Conservation (phyloP, 2,329 filamentous ascomycete species). For the Stemphylium lycopersici region DNA sequence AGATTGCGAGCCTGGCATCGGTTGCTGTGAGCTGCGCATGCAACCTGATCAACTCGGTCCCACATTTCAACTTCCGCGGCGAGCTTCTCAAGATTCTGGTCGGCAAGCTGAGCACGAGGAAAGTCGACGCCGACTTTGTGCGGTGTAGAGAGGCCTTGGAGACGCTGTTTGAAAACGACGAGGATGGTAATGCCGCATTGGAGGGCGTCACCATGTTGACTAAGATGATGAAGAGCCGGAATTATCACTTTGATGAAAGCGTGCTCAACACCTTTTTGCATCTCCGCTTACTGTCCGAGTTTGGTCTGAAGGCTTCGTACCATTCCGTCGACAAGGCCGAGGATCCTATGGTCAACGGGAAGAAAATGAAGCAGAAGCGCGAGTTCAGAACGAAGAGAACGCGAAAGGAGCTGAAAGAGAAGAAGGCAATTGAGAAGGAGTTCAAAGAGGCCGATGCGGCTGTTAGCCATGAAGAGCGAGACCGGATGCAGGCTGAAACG, state of each 20-base stretch:
- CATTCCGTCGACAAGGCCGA: constrained; percentile 71
- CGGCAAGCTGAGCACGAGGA: constrained; percentile 76
- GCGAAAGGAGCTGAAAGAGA: constrained; percentile 82
- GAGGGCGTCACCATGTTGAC: constrained; percentile 84
- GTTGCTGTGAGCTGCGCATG: constrained; percentile 88
- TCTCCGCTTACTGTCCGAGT: constrained; percentile 85
- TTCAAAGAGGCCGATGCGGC: constrained; percentile 90
- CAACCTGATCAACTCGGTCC: constrained; percentile 77
- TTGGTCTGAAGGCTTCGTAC: constrained; percentile 80
- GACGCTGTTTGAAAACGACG: constrained; percentile 81
- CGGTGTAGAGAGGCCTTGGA: constrained; percentile 82
- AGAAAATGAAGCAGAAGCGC: constrained; percentile 74
- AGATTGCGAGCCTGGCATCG: constrained; percentile 61
- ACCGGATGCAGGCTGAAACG: constrained; percentile 93
- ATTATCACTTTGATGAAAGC: constrained; percentile 82
- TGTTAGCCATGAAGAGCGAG: constrained; percentile 89
- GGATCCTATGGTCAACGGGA: constrained; percentile 54
- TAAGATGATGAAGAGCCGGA: constrained; percentile 92
- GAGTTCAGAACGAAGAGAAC: constrained; percentile 89
- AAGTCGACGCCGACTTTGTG: constrained; percentile 74
- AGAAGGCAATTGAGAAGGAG: constrained; percentile 87
- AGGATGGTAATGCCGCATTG: constrained; percentile 85
- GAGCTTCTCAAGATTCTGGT: constrained; percentile 89
- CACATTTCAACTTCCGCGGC: constrained; percentile 95
- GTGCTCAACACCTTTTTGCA: constrained; percentile 91